A percentile compares a stretch with the other conserved stretches of the same genome.
These are phyloP conservation scores for Cyphellophora attinorum DNA, from an alignment of 2,329 filamentous ascomycete species.

Conservation along the genomic window DNA sequence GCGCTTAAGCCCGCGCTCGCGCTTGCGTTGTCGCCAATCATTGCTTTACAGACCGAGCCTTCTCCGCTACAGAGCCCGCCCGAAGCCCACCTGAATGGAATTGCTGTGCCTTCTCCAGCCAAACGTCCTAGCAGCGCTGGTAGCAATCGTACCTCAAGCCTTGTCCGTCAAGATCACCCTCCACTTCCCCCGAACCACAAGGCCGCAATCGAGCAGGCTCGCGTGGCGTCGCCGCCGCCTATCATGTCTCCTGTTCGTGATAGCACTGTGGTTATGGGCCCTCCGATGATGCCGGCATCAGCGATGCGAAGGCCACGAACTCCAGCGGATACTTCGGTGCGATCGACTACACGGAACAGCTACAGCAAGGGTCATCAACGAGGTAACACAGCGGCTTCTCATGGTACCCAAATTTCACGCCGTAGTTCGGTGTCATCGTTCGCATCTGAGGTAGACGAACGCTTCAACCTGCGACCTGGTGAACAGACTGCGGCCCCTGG, in stretches of 20 bases:
- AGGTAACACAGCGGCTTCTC: constrained; percentile 24
- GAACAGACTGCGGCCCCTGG: constrained; percentile 48
- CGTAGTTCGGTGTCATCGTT: constrained; percentile 92
- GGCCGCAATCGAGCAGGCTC: constrained; percentile 73
- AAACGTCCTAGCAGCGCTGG: constrained; percentile 62
- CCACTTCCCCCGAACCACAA: constrained; percentile 76
- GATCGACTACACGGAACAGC: constrained; percentile 38
- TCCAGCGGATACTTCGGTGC: constrained; percentile 43
- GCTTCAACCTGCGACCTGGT: constrained; percentile 66
- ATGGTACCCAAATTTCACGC: constrained; percentile 47
- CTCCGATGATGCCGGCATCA: constrained; percentile 74
- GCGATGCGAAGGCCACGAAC: constrained; percentile 57
- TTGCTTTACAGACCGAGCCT: no score
- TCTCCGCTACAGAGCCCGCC: no score
- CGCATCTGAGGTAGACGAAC: constrained; percentile 80
- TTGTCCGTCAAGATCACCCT: constrained; percentile 41
- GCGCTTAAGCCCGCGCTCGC: not conserved
- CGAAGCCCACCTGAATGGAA: no score
- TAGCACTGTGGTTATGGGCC: constrained; percentile 55
- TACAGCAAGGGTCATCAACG: constrained; percentile 34
- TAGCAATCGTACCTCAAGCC: constrained; percentile 49
- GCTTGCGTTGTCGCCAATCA: not conserved
- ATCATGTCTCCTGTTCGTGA: constrained; percentile 1
- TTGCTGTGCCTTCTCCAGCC: constrained; percentile 23
- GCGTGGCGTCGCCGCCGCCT: constrained; percentile 34